Evolutionary conservation across 208 protist species (phyloP).

Genomic region (Trypanosoma melophagium): DNA sequence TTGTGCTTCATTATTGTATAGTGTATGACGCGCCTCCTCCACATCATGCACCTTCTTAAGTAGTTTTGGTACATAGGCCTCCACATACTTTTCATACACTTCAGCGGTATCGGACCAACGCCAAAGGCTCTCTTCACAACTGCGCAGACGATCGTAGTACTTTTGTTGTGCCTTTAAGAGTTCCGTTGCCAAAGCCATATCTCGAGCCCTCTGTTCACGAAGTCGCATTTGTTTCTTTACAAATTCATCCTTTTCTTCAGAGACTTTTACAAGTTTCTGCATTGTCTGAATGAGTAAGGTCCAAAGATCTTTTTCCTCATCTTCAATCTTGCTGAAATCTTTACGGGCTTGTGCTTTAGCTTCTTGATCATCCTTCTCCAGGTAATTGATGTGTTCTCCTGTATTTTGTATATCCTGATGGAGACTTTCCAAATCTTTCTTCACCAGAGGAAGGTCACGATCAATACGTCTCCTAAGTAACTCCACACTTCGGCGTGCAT

Average conservation of each 20-base stretch:
- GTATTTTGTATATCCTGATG: conserved; percentile 29
- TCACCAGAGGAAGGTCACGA: conserved; percentile 42
- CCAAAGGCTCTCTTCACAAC: conserved; percentile 52
- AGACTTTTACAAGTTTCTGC: conserved; percentile 36
- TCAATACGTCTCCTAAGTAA: conserved; percentile 40
- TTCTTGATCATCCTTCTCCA: conserved; percentile 38
- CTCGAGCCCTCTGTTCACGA: conserved; percentile 52
- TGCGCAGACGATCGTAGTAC: conserved; percentile 46
- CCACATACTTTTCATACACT: conserved; percentile 77
- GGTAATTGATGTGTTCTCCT: conserved; percentile 29
- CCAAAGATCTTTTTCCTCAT: conserved; percentile 52
- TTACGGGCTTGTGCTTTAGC: conserved; percentile 34
- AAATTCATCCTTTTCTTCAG: conserved; percentile 47
- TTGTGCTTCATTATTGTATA: conserved; percentile 68
- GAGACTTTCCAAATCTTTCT: conserved; percentile 48
- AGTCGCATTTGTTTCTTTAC: conserved; percentile 56
- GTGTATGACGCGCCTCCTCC: conserved; percentile 66
- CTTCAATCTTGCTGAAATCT: conserved; percentile 39
- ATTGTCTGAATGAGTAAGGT: conserved; percentile 38
- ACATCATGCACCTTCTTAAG: conserved; percentile 85
- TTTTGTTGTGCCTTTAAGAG: conserved; percentile 46
- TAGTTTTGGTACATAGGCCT: conserved; percentile 90
- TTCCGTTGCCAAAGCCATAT: conserved; percentile 38
- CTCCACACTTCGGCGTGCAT: conserved; percentile 41
- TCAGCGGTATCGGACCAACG: conserved; percentile 51